phyloP scores from a whole-genome alignment of 1,284 basidiomycete species.

The Polyporus tsugae region DNA sequence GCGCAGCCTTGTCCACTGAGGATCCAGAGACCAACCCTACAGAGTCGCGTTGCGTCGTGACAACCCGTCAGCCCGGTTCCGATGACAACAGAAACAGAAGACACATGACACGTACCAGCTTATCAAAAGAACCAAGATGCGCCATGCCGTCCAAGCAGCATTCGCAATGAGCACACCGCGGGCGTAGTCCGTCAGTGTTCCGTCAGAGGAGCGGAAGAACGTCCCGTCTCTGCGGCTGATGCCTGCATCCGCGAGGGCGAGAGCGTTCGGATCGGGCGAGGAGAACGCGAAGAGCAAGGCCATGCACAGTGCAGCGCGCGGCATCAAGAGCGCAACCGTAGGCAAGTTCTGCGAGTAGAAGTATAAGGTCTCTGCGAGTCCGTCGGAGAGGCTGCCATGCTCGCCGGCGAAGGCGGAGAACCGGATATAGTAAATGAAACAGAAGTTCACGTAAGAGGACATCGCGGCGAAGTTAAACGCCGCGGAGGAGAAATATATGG shows the following conservation, averaged over 20 bases:
- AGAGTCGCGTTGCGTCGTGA: not conserved
- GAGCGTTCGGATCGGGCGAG: conserved; percentile 53
- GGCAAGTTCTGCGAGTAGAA: conserved; percentile 84
- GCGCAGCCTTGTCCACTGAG: conserved; percentile 77
- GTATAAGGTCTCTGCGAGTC: conserved; percentile 81
- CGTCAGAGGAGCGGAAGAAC: conserved; percentile 70
- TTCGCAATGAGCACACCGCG: conserved; percentile 79
- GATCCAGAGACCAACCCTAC: conserved; percentile 78
- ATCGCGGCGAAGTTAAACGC: conserved; percentile 78
- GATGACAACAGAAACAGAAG: not conserved
- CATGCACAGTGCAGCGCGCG: conserved; percentile 77
- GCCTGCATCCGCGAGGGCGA: conserved; percentile 57
- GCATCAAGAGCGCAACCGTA: conserved; percentile 79
- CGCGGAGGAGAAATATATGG: conserved; percentile 83
- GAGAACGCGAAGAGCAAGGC: conserved; percentile 76
- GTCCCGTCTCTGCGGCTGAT: conserved; percentile 66
- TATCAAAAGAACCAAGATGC: conserved; percentile 65
- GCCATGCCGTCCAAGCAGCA: conserved; percentile 78
- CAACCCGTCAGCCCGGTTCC: not conserved
- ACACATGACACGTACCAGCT: conserved; percentile 63
- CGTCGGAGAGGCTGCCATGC: conserved; percentile 63
- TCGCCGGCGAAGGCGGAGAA: conserved; percentile 67
- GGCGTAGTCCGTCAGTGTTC: conserved; percentile 76
- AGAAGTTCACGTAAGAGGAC: conserved; percentile 83
- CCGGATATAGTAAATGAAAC: conserved; percentile 82